Evolutionary conservation across 2,329 filamentous ascomycete species (phyloP).

Genomic region (Hysterium pulicare): DNA sequence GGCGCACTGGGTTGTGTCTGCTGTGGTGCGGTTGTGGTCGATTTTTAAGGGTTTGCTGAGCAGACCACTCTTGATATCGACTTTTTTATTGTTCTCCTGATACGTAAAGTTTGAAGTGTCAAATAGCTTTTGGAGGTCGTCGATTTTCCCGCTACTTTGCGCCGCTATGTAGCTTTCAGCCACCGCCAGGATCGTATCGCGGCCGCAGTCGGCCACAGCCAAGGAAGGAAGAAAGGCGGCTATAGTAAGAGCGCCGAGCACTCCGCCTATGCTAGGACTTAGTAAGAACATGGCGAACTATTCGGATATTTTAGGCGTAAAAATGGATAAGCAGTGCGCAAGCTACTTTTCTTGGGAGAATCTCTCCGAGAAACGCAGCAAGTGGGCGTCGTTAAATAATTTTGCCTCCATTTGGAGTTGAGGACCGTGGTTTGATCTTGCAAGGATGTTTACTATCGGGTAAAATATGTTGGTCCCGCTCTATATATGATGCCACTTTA

Average conservation of each 20-base stretch:
- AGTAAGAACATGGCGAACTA: no score
- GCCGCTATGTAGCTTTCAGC: neutral
- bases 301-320: no score
- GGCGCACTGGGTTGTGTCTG: neutral
- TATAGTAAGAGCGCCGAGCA: constrained; percentile 21
- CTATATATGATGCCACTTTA: no score
- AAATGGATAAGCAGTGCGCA: no score
- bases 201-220: neutral
- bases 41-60: neutral
- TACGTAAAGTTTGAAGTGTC: neutral
- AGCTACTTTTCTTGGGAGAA: no score
- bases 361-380: no score
- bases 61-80: neutral
- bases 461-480: no score
- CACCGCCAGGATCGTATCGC: neutral
- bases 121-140: neutral
- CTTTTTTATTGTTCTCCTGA: neutral
- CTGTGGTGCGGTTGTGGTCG: neutral
- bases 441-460: no score
- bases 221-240: neutral
- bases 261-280: no score
- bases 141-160: neutral
- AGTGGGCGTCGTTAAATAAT: no score
- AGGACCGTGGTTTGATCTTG: no score
- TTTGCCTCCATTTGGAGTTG: no score